Base-by-base conservation (phyloP, 768 basidiomycete genomes). In the Trichaptum fuscoviolaceum region DNA sequence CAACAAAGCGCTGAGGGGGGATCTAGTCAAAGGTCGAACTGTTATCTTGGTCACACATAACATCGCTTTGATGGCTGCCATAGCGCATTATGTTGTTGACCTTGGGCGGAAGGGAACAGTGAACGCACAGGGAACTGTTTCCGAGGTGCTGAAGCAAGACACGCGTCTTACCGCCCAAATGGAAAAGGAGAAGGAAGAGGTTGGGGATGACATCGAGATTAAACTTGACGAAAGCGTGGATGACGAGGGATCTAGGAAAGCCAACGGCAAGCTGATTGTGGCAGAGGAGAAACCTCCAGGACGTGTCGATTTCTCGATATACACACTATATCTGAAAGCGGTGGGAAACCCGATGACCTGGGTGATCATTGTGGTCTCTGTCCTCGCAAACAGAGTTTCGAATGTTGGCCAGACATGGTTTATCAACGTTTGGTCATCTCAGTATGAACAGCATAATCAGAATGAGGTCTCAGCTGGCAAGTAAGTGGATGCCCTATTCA, bases 1-100 rank as follows among this genome's bases (percentile, higher is more conserved):
- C 42, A 77, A 79, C 34, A 73, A 79, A 63, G 70, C 76, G 27
- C 74, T 80, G 68, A 63, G 65, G 36, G 76, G 77, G 1, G 75
- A 76, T 52, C 66, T 79, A 25, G 70, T 80, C 65, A 69, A 70
- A 26, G 77, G 71, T n/a, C 68, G 79, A 42, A 79, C 78, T 10
- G 72, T 80, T 15, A 68, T 80, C 8, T 68, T 79, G 8, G 76
- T 79, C 25, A 74, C 75, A 26, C 70, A 74, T 73, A 94, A 96
- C 72, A 91, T 97, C 42, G 91, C 95, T 71, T 82, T 99, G 5
- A 94, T 92, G 72, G 83, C 87, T 1, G 86, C 92, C 0, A 89
- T 86, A 30, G 93, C 96, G 1, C 79, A 77, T 25, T 95, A 93
- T 75, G 82, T 98, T 69, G 90, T 96, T 58, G 87, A 90, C 18